phyloP scores from a whole-genome alignment of 2,329 filamentous ascomycete genomes.

The Scolecobasidium constrictum region DNA sequence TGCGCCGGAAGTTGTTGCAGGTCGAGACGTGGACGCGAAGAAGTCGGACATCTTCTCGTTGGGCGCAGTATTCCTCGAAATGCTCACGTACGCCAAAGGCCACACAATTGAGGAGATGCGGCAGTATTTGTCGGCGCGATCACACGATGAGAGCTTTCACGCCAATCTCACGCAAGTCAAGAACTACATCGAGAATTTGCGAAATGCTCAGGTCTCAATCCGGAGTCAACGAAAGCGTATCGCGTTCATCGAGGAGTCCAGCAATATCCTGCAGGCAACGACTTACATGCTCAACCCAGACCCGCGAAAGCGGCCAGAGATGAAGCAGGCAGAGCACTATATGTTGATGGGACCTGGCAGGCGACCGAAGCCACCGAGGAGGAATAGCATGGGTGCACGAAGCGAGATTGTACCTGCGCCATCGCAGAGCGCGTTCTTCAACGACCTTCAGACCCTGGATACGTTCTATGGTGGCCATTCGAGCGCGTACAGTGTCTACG shows the following conservation, averaged over 20 bases:
- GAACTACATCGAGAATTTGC: not conserved
- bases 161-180: slow-evolving; percentile 25
- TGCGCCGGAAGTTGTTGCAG: slow-evolving; percentile 25
- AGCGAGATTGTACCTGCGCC: not conserved
- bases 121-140: slow-evolving; percentile 20
- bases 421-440: slow-evolving; percentile 6
- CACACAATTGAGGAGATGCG: slow-evolving; percentile 23
- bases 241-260: not conserved
- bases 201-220: not conserved
- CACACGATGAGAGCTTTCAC: slow-evolving; percentile 27
- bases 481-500: not conserved
- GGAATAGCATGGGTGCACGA: not conserved
- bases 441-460: slow-evolving; percentile 1
- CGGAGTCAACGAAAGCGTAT: not conserved
- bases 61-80: slow-evolving; percentile 28
- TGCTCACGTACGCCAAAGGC: slow-evolving; percentile 27
- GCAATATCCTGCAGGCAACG: not conserved
- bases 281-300: not conserved
- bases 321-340: slow-evolving; percentile 1
- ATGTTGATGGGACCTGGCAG: not conserved
- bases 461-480: slow-evolving; percentile 1
- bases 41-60: slow-evolving; percentile 24
- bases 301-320: not conserved
- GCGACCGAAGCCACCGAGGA: not conserved
- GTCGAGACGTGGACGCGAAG: slow-evolving; percentile 15